These are phyloP conservation scores for Oryza glumipatula DNA, from an alignment of 176 grass and related monocot species.

Conservation along the genomic window DNA sequence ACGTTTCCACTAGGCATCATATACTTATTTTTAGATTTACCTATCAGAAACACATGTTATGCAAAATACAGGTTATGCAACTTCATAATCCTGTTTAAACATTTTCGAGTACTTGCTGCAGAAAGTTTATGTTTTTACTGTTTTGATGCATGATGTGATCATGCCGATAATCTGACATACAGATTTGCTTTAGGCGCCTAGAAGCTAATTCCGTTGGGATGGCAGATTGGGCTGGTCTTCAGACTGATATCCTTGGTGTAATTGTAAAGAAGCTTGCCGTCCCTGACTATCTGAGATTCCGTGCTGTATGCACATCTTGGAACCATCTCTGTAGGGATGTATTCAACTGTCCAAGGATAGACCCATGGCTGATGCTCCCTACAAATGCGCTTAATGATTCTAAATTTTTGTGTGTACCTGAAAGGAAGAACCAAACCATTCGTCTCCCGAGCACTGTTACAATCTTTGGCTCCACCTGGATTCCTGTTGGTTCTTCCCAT, in stretches of 20 bases:
- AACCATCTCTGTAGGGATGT: constrained; percentile 47
- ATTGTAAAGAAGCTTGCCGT: constrained; percentile 56
- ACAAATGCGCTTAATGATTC: constrained; percentile 6
- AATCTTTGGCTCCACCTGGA: constrained; percentile 43
- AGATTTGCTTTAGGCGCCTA: constrained; percentile 19
- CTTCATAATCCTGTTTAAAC: background rate
- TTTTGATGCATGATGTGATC: constrained; percentile 17
- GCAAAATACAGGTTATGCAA: constrained; percentile 2
- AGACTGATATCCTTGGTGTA: constrained; percentile 49
- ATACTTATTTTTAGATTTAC: constrained; percentile 24
- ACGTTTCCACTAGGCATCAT: background rate
- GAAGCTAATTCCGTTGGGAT: constrained; percentile 35
- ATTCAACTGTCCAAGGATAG: constrained; percentile 46
- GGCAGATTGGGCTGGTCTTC: constrained; percentile 53
- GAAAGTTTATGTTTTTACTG: constrained; percentile 15
- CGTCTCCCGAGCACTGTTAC: constrained; percentile 21
- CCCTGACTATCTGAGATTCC: constrained; percentile 59
- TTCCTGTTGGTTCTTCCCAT: constrained; percentile 53
- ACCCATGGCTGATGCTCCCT: constrained; percentile 58
- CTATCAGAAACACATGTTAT: constrained; percentile 32
- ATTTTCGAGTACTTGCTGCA: constrained; percentile 3
- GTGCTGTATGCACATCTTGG: constrained; percentile 58
- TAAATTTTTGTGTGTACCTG: constrained; percentile 54
- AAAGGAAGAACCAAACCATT: constrained; percentile 50
- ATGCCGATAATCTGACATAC: background rate